phyloP scores from a whole-genome alignment of 2,329 filamentous ascomycete genomes.

The Penicillium sp. region DNA sequence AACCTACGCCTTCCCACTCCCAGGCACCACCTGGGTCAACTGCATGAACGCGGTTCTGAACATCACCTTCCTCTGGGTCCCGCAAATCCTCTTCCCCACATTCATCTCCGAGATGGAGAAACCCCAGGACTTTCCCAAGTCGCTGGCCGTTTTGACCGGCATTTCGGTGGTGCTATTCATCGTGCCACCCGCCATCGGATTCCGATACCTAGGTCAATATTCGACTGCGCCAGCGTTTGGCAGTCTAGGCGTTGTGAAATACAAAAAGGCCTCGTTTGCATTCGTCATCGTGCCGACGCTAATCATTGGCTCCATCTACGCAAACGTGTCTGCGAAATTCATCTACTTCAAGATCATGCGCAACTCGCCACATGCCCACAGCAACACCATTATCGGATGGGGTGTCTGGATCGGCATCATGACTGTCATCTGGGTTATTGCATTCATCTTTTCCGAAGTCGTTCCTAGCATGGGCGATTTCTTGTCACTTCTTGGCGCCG shows the following conservation, averaged over 20 bases:
- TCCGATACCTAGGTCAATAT: constrained; percentile 49
- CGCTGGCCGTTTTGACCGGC: constrained; percentile 43
- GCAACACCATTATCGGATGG: constrained; percentile 48
- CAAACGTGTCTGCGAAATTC: constrained; percentile 48
- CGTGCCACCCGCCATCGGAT: constrained; percentile 48
- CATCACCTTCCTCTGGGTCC: constrained; percentile 50
- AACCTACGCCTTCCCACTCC: constrained; percentile 47
- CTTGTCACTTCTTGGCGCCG: constrained; percentile 45
- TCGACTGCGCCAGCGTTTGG: constrained; percentile 50
- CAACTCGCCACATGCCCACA: constrained; percentile 43
- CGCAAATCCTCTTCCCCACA: constrained; percentile 50
- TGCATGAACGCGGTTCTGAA: constrained; percentile 51
- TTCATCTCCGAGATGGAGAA: constrained; percentile 51
- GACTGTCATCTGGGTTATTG: constrained; percentile 41
- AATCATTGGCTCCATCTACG: constrained; percentile 49
- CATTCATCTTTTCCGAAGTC: constrained; percentile 47
- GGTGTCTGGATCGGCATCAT: constrained; percentile 42
- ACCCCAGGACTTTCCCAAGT: constrained; percentile 50
- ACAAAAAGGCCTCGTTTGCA: constrained; percentile 49
- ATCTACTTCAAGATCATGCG: constrained; percentile 44
- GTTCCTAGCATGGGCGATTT: constrained; percentile 51
- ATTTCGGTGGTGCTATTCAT: constrained; percentile 49
- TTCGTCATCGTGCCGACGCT: constrained; percentile 51
- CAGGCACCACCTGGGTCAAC: constrained; percentile 45
- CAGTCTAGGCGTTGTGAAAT: constrained; percentile 39